Evolutionary conservation across 2,329 filamentous ascomycete species (phyloP).

Genomic region (Escovopsis sp.): DNA sequence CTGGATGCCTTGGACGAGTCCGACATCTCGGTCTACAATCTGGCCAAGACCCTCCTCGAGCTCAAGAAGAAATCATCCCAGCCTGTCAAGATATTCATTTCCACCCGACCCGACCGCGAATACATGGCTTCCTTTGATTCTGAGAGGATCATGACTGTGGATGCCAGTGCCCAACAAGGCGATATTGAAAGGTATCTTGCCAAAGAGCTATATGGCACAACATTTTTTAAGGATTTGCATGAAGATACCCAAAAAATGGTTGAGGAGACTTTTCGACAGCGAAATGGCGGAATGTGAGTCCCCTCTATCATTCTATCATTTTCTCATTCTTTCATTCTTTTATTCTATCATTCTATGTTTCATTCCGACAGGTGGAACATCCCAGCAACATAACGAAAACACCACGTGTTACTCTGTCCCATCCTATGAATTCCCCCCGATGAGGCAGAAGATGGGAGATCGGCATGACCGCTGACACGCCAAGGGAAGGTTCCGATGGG

Average conservation of each 20-base stretch:
- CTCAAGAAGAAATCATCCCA: constrained; percentile 1
- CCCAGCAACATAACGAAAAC: too few relatives aligned
- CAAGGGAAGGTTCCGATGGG: constrained; percentile 10
- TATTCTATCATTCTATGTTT: too few relatives aligned
- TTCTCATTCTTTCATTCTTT: too few relatives aligned
- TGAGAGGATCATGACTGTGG: constrained; percentile 3
- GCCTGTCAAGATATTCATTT: constrained; percentile 9
- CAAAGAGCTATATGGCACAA: background rate
- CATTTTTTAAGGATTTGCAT: background rate
- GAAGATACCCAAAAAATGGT: background rate
- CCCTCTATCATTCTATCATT: background rate
- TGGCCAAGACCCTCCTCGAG: constrained; percentile 4
- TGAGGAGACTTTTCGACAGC: background rate
- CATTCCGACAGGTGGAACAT: too few relatives aligned
- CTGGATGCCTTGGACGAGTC: constrained; percentile 9
- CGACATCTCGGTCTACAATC: constrained; percentile 2
- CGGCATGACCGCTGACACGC: too few relatives aligned
- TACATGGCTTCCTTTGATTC: constrained; percentile 2
- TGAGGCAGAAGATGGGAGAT: background rate
- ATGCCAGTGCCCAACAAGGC: constrained; percentile 5
- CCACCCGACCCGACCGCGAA: constrained; percentile 6
- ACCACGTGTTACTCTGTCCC: too few relatives aligned
- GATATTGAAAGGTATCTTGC: constrained; percentile 8
- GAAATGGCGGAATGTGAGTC: constrained; percentile 1
- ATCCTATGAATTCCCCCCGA: background rate